A percentile compares a stretch with the other conserved stretches of the same genome.
These are phyloP conservation scores for Trypanosomatidae sp. DNA, from an alignment of 208 protist species.

Conservation along the genomic window DNA sequence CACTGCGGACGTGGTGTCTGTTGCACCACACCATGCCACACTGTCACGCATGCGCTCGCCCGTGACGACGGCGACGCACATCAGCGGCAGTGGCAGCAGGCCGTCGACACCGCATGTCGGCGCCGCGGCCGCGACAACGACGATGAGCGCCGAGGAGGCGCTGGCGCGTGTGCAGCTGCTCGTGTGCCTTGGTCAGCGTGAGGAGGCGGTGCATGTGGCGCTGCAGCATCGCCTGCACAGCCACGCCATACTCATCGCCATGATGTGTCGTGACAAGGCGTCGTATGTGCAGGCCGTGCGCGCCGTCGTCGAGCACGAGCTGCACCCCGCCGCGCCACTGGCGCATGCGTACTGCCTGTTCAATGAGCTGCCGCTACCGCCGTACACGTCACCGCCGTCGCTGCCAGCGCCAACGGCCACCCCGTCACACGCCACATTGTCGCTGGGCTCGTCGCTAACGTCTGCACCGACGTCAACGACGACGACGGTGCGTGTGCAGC, in stretches of 20 bases:
- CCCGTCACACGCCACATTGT: background rate
- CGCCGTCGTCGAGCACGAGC: constrained; percentile 35
- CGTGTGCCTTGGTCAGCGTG: constrained; percentile 38
- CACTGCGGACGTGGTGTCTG: too few relatives aligned
- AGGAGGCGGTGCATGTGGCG: constrained; percentile 44
- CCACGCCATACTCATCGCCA: constrained; percentile 73
- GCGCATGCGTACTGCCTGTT: constrained; percentile 75
- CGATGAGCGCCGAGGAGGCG: constrained; percentile 10
- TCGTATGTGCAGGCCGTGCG: constrained; percentile 43
- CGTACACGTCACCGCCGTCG: constrained; percentile 4
- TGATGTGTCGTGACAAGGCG: constrained; percentile 79
- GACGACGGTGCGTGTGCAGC: constrained; percentile 1
- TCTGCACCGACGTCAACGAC: background rate
- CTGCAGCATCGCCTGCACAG: constrained; percentile 31
- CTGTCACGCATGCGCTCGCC: too few relatives aligned
- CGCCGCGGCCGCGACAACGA: too few relatives aligned
- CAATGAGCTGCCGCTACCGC: constrained; percentile 53
- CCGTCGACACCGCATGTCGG: too few relatives aligned
- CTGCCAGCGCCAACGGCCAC: background rate
- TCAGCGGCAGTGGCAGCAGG: too few relatives aligned
- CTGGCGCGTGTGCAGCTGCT: constrained; percentile 39
- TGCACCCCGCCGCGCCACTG: constrained; percentile 38
- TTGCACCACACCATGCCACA: too few relatives aligned
- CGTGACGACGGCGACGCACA: too few relatives aligned
- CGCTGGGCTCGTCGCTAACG: background rate